Evolutionary conservation across 2,329 filamentous ascomycete species (phyloP).

Genomic region (Exophiala xenobiotica): DNA sequence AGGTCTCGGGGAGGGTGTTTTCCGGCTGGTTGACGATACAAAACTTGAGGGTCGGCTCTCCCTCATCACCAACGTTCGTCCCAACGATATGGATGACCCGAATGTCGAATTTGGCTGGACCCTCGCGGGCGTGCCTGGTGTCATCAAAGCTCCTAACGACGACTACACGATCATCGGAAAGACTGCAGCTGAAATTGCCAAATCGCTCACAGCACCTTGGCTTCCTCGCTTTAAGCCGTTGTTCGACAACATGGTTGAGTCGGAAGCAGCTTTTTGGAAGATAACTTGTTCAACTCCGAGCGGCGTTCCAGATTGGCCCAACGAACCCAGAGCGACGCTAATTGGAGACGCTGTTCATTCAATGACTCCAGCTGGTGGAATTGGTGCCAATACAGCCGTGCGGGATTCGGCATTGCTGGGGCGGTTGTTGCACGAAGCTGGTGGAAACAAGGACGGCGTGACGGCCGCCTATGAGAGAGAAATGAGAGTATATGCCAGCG

Average conservation of each 20-base stretch:
- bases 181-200: slow-evolving; percentile 29
- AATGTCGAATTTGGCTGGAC: slow-evolving; percentile 63
- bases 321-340: slow-evolving; percentile 39
- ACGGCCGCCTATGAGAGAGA: slow-evolving; percentile 42
- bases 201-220: slow-evolving; percentile 33
- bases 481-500: slow-evolving; percentile 54
- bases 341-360: slow-evolving; percentile 48
- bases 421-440: slow-evolving; percentile 51
- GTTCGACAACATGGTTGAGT: slow-evolving; percentile 33
- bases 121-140: slow-evolving; percentile 57
- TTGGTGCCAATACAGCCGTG: slow-evolving; percentile 49
- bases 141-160: slow-evolving; percentile 59
- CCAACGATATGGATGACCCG: slow-evolving; percentile 60
- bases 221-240: slow-evolving; percentile 29
- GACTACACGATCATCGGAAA: slow-evolving; percentile 59
- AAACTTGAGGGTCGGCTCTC: slow-evolving; percentile 50
- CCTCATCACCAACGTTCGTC: slow-evolving; percentile 63
- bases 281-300: slow-evolving; percentile 37
- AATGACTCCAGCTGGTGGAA: slow-evolving; percentile 49
- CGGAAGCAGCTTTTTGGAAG: slow-evolving; percentile 36
- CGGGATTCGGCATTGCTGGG: slow-evolving; percentile 44
- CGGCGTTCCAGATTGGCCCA: slow-evolving; percentile 36
- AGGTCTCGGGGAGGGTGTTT: slow-evolving; percentile 63
- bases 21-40: slow-evolving; percentile 52
- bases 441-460: slow-evolving; percentile 45